Evolutionary conservation across 305 asterid species (phyloP).

Genomic region (Coffea humblotiana): DNA sequence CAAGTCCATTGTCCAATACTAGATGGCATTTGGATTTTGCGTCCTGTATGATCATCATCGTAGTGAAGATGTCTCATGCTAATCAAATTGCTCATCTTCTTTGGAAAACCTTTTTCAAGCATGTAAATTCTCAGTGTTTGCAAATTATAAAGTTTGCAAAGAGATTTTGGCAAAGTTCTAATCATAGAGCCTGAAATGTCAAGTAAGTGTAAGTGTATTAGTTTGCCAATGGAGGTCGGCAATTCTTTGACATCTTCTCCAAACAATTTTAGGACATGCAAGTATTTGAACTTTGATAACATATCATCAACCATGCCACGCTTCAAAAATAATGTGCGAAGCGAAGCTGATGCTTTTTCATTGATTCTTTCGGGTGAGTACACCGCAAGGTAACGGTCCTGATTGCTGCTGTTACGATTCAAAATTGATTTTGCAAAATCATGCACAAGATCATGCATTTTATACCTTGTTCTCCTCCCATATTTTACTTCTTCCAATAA

Average conservation of each 20-base stretch:
- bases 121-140: not conserved
- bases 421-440: not conserved
- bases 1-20: not conserved
- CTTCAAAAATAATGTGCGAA: not conserved
- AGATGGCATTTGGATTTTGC: not conserved
- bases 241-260: not conserved
- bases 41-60: not conserved
- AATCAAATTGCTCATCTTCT: not conserved
- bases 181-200: not conserved
- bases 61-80: slow-evolving; percentile 2
- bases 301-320: no score
- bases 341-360: not conserved
- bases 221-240: not conserved
- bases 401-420: not conserved
- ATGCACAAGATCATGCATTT: slow-evolving; percentile 7
- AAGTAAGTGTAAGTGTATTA: not conserved
- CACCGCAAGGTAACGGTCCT: not conserved
- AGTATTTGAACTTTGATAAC: not conserved
- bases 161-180: not conserved
- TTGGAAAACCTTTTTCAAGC: not conserved
- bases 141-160: slow-evolving; percentile 2
- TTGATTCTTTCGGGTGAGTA: not conserved
- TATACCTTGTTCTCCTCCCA: not conserved
- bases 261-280: not conserved
- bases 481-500: slow-evolving; percentile 1